Evolutionary conservation across 164 flowering plant genomes (phyloP).

Genomic region (Macadamia tetraphylla): DNA sequence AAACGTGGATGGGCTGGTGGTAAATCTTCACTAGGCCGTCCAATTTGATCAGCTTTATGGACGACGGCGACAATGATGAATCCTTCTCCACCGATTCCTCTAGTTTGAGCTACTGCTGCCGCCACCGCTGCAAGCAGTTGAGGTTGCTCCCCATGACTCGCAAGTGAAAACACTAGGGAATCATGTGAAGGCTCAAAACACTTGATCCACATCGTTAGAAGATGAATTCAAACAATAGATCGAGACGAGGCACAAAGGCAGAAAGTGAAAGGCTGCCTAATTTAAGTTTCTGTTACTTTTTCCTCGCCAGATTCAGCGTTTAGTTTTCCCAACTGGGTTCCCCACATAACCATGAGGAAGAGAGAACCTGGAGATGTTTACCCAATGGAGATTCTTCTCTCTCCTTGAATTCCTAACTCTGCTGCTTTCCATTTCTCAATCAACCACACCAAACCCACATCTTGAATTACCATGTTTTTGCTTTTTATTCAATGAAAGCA

Average conservation of each 20-base stretch:
- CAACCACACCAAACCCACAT: constrained; percentile 6
- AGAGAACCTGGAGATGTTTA: constrained; percentile 10
- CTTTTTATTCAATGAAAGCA: neutral
- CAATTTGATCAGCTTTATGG: constrained; percentile 33
- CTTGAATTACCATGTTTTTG: constrained; percentile 40
- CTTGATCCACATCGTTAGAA: neutral
- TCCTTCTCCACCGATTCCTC: neutral
- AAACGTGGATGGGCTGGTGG: constrained; percentile 29
- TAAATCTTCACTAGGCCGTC: constrained; percentile 37
- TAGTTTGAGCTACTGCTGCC: neutral
- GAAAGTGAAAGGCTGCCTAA: no score
- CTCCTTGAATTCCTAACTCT: constrained; percentile 4
- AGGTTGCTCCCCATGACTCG: neutral
- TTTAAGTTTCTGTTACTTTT: no score
- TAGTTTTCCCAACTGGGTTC: neutral
- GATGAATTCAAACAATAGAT: no score
- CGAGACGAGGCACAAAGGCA: no score
- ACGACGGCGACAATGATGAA: no score
- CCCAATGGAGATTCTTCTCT: constrained; percentile 8
- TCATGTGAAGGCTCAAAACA: constrained; percentile 1
- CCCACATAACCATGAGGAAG: neutral
- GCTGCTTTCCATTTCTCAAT: constrained; percentile 5
- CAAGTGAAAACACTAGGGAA: neutral
- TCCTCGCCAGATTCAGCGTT: neutral
- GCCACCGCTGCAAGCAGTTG: neutral